phyloP scores from a whole-genome alignment of 345 rosid genomes.

The Brassica napus region Da-Ae NC_063445.1:1331501-1332000 shows the following conservation, averaged over 20 bases:
- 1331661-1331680: neutral
- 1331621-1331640: conserved; percentile 24
- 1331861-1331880: conserved; percentile 10
- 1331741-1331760: conserved; percentile 79
- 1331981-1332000: conserved; percentile 15
- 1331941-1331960: conserved; percentile 86
- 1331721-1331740: conserved; percentile 88
- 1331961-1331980: conserved; percentile 80
- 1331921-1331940: conserved; percentile 74
- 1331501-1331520: conserved; percentile 15
- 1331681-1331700: conserved; percentile 3
- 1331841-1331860: neutral
- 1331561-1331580: conserved; percentile 80
- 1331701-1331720: conserved; percentile 41
- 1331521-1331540: conserved; percentile 94
- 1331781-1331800: conserved; percentile 81
- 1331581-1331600: conserved; percentile 76
- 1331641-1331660: neutral
- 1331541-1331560: conserved; percentile 87
- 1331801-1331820: conserved; percentile 56
- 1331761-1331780: conserved; percentile 80
- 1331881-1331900: conserved; percentile 65
- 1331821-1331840: neutral
- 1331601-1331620: conserved; percentile 90
- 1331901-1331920: conserved; percentile 71